Base-by-base conservation (phyloP, 495 filamentous ascomycete species). In the Podospora bellae-mahoneyi region DNA sequence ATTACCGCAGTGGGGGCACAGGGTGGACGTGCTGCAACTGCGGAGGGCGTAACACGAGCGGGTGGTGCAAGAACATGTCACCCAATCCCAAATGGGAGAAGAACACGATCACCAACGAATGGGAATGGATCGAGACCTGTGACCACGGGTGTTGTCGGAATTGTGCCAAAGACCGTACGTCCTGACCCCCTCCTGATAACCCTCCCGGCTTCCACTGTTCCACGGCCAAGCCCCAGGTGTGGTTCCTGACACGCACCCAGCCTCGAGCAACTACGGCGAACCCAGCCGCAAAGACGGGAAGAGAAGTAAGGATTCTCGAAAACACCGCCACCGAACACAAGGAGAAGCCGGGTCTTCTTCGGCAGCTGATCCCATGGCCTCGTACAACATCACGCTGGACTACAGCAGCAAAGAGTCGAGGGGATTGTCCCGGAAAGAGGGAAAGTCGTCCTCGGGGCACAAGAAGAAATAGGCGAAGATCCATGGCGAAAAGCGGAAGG, bases 21-120 rank as follows among this genome's bases (percentile, higher is more conserved):
- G 76, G 71, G 61, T 82, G 80, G 80, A 78, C 70, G 19, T 82
- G 80, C 64, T 82, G 80, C 72, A 58, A 76, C 39, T 82, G 80
- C 65, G 76, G 77, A 1, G 78, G 77, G 16, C 75, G 74, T 0
- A 82, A 82, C 34, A 77, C 69, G 5, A 73, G 77, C 64, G 80
- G 79, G 20, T 82, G 80, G 80, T 81, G 79, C 66, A 71, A 64
- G 23, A 71, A 69, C 66, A 44, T 53, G 57, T 58, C 71, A 64
- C 64, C 74, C 62, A 65, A 67, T 28, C 69, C 68, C 16, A 71
- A 68, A 64, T 73, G 74, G 73, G 76, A 78, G 30, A 74, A 74
- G 71, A 81, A 81, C 68, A 68, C 76, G 55, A 60, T 75, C 7
- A 79, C 77, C 44, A 57, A 73, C 19, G 72, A 68, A 27, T 74